phyloP scores from a whole-genome alignment of 148 eudicot species.

The Camellia sinensis region DNA sequence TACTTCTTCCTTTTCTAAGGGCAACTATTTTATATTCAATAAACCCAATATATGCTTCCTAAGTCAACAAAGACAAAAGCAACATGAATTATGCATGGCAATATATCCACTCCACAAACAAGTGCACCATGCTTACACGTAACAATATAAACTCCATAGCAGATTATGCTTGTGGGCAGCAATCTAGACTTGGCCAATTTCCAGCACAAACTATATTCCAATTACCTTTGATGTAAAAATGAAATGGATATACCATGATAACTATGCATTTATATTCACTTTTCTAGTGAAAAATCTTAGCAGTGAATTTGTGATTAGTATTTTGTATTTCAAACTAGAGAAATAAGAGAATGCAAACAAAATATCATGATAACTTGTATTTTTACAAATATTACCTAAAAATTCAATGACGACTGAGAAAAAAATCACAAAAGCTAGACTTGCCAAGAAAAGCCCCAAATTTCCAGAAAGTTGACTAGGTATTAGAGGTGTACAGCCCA shows the following conservation, averaged over 20 bases:
- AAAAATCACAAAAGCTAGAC: no score
- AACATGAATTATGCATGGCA: not conserved
- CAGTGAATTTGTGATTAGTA: not conserved
- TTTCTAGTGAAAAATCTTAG: not conserved
- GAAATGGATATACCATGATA: not conserved
- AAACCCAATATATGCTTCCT: not conserved
- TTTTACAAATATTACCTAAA: not conserved
- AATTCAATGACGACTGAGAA: not conserved
- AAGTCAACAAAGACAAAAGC: not conserved
- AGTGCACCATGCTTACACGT: not conserved
- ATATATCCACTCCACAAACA: not conserved
- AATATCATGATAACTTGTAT: not conserved
- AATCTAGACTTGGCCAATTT: not conserved
- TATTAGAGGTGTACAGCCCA: not conserved
- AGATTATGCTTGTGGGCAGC: not conserved
- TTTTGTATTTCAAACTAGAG: not conserved
- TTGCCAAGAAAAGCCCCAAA: no score
- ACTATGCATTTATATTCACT: not conserved
- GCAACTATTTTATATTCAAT: not conserved
- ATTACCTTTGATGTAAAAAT: not conserved
- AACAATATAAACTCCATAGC: not conserved
- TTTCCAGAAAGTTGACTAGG: not conserved
- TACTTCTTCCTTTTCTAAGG: not conserved
- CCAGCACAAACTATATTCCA: not conserved
- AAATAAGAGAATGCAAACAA: not conserved